A percentile compares a stretch with the other conserved stretches of the same genome.
Evolutionary conservation across 371 early-diverging fungal genomes (phyloP).

Genomic region (Gilbertella persicaria): DNA sequence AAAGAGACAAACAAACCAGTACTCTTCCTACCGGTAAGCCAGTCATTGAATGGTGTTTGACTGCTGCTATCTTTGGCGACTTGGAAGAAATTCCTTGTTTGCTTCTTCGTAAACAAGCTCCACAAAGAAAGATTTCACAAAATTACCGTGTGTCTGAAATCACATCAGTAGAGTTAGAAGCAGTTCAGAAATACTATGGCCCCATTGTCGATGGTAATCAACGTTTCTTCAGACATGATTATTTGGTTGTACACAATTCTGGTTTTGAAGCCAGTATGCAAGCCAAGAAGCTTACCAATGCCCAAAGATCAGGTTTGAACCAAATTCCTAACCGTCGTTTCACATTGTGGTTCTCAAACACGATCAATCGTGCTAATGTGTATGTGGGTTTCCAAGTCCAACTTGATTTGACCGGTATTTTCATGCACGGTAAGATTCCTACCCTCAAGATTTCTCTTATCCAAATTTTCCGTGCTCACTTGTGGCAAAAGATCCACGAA

Average conservation of each 20-base stretch:
- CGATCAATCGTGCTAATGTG: constrained; percentile 93
- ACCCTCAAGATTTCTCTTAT: constrained; percentile 98
- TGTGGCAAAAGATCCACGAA: constrained; percentile 99
- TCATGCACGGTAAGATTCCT: constrained; percentile 99
- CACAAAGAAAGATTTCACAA: no score
- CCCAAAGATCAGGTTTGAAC: constrained; percentile 97
- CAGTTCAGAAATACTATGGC: constrained; percentile 39
- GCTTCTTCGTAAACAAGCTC: background rate
- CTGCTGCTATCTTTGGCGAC: background rate
- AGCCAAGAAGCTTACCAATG: constrained; percentile 97
- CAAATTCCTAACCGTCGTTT: constrained; percentile 99
- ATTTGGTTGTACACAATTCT: constrained; percentile 20
- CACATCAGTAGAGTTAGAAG: no score
- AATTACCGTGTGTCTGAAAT: no score
- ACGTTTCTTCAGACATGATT: constrained; percentile 45
- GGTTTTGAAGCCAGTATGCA: constrained; percentile 60
- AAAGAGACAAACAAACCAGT: no score
- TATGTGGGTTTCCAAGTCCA: constrained; percentile 99
- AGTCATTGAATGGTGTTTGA: background rate
- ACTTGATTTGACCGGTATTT: constrained; percentile 98
- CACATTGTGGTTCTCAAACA: constrained; percentile 99
- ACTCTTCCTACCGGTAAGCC: no score
- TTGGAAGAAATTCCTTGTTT: background rate
- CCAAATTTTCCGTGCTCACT: constrained; percentile 99
- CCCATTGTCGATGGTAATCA: constrained; percentile 50